Conservation (phyloP, 768 basidiomycete species). For the Boletus subcaerulescens region DNA sequence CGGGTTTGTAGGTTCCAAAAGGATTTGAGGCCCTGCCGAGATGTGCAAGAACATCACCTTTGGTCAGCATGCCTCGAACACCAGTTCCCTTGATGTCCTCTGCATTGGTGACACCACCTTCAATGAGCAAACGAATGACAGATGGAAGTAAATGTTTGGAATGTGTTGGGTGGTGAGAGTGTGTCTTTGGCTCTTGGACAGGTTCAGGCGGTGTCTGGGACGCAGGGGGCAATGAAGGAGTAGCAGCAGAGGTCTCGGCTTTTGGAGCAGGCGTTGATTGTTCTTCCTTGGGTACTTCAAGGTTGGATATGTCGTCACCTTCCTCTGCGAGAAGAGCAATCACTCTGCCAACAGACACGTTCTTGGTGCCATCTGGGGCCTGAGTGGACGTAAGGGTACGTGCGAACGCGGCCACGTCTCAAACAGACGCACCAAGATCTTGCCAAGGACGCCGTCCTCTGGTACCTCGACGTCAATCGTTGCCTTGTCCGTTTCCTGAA, state of each 20-base stretch:
- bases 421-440: conserved; percentile 70
- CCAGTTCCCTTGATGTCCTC: conserved; percentile 85
- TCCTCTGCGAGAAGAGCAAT: conserved; percentile 95
- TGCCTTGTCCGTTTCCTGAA: conserved; percentile 89
- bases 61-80: conserved; percentile 89
- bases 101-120: conserved; percentile 51
- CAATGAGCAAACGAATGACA: conserved; percentile 73
- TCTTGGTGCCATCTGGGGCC: conserved; percentile 77
- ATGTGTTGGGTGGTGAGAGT: conserved; percentile 40
- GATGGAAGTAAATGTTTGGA: conserved; percentile 85
- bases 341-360: conserved; percentile 79
- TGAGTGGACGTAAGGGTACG: conserved; percentile 27
- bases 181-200: conserved; percentile 34
- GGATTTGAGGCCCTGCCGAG: conserved; percentile 82
- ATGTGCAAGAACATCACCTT: conserved; percentile 88
- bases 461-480: conserved; percentile 99
- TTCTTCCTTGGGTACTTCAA: conserved; percentile 57
- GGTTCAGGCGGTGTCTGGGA: conserved; percentile 18
- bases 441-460: conserved; percentile 92
- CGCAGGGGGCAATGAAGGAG: conserved; percentile 16
- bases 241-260: conserved; percentile 23
- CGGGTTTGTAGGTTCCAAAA: conserved; percentile 66
- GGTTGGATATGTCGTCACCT: conserved; percentile 89
- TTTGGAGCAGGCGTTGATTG: conserved; percentile 9
- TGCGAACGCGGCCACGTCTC: not conserved